Evolutionary conservation across 257 asterid species (phyloP).

Genomic region (Nicotiana tomentosiformis): DNA sequence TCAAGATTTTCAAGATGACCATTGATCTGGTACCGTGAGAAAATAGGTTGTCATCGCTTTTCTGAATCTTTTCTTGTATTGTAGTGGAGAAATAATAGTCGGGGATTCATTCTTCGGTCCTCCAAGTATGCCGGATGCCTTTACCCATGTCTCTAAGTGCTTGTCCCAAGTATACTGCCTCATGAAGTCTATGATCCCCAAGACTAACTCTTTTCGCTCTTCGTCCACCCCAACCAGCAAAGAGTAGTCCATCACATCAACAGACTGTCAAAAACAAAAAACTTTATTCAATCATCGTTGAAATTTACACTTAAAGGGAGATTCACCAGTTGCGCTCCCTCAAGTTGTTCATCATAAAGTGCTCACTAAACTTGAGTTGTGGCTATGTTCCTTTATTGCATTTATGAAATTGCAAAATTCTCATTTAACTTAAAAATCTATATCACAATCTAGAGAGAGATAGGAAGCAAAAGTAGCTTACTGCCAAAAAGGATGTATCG

Average conservation of each 20-base stretch:
- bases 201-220: conserved; percentile 70
- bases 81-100: conserved; percentile 79
- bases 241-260: conserved; percentile 95
- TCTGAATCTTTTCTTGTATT: conserved; percentile 93
- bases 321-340: background rate
- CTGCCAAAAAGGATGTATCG: conserved; percentile 89
- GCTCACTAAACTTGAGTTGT: no score
- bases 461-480: conserved; percentile 23
- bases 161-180: conserved; percentile 99
- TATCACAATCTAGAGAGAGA: background rate
- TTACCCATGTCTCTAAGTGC: conserved; percentile 96
- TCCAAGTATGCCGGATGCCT: conserved; percentile 88
- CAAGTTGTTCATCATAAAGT: background rate
- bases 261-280: conserved; percentile 43
- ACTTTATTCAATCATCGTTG: background rate
- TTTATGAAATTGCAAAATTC: background rate
- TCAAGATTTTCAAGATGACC: conserved; percentile 41
- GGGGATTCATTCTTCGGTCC: conserved; percentile 93
- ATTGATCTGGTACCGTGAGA: conserved; percentile 89
- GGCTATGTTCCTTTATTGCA: background rate
- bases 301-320: background rate
- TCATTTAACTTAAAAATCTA: background rate
- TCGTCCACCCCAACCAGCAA: conserved; percentile 92
- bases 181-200: conserved; percentile 93
- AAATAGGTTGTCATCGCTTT: conserved; percentile 92